Conservation (phyloP, 1,139 yeast genomes). For the Hyphopichia buzzinii region DNA sequence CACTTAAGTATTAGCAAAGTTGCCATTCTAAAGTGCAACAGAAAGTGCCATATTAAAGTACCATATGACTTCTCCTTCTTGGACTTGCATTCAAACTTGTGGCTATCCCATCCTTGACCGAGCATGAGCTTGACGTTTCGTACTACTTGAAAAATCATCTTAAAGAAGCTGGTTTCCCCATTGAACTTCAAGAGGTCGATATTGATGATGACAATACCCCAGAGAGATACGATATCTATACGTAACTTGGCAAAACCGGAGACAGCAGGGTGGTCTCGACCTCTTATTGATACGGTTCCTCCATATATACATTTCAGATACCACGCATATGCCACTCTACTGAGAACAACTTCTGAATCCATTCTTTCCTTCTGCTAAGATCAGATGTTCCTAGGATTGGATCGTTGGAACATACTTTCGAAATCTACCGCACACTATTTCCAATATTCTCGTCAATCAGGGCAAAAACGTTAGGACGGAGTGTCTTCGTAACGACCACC, state of each 20-base stretch:
- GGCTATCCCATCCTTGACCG: constrained; percentile 34
- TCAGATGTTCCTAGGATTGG: no score
- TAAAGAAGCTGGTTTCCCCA: constrained; percentile 44
- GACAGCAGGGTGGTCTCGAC: constrained; percentile 54
- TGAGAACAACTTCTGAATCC: no score
- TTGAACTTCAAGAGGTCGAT: constrained; percentile 42
- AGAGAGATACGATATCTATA: constrained; percentile 53
- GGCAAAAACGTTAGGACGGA: no score
- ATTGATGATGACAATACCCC: constrained; percentile 13
- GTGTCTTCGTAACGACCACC: no score
- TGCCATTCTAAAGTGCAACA: no score
- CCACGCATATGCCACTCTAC: no score
- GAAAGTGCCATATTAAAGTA: no score
- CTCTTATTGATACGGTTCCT: constrained; percentile 72
- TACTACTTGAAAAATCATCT: constrained; percentile 35
- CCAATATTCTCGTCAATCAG: no score
- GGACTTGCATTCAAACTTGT: constrained; percentile 29
- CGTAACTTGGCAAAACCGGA: constrained; percentile 47
- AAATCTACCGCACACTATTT: no score
- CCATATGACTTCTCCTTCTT: constrained; percentile 12
- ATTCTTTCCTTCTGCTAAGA: no score
- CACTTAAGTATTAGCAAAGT: no score
- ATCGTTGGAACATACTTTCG: no score
- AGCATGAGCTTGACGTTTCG: constrained; percentile 31
- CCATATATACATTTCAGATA: constrained; percentile 61